Base-by-base conservation (phyloP, 1,284 basidiomycete genomes). In the Irpex lacteus region DNA sequence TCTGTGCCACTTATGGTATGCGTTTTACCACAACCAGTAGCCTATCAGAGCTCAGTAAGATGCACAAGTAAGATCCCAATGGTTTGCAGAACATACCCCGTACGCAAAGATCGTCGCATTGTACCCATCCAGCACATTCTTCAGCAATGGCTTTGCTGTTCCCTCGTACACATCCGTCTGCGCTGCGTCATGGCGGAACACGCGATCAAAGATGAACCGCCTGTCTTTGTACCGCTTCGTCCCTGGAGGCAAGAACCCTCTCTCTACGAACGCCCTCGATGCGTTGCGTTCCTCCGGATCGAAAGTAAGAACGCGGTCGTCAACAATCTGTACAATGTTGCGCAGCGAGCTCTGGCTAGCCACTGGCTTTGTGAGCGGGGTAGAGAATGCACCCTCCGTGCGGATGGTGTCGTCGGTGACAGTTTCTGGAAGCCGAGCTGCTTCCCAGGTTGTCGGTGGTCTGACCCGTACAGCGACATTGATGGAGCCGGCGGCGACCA, bases 91-190 rank as follows among this genome's bases (percentile, higher is more conserved):
- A 82, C 94, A 76, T 75, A 98, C 96, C 47, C 96, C 96, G 75
- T 98, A 98, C 2, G 96, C 96, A 81, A 98, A 98, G 6, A 97
- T 92, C 5, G 96, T 98, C 38, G 95, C 92, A 71, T 98, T 98
- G 78, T 88, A 98, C n/a, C 96, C 96, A 70, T 97, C 91, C 65
- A 98, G 79, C 15, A 98, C 80, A 44, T 92, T 90, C 66, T 86
- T 82, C 19, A 98, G 80, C 53, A 98, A 80, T 38, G 94, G 94
- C 72, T 90, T 90, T 9, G 94, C 86, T 4, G 95, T 97, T 60
- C 87, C 81, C 69, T 90, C 88, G 73, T 95, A 98, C 8, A 98
- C 92, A 65, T 95, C 91, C 67, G 87, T 84, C 77, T 98, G 96
- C 18, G 80, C 81, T 32, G 92, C 85, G 49, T 91, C 85, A 72